These are phyloP conservation scores for Rehmannia glutinosa DNA, from an alignment of 257 asterid species.

Conservation along the genomic window DNA sequence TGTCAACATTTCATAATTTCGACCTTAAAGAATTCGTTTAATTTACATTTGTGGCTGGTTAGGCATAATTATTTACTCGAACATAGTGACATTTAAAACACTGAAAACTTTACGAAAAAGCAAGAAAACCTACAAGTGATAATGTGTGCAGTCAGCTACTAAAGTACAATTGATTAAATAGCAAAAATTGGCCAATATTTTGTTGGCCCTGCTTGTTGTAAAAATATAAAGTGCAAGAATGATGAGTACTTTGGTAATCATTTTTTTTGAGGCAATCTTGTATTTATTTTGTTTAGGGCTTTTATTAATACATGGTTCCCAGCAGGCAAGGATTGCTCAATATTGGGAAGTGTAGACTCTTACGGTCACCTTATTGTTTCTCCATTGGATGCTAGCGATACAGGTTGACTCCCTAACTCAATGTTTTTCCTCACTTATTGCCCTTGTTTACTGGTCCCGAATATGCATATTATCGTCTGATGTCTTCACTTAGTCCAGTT, in stretches of 20 bases:
- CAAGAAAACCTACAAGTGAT: background rate
- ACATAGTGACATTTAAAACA: too few relatives aligned
- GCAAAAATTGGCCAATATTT: background rate
- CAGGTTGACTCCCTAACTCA: slow-evolving; percentile 31
- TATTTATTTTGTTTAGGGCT: background rate
- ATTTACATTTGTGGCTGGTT: background rate
- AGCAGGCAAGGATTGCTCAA: slow-evolving; percentile 51
- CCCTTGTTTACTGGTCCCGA: slow-evolving; percentile 8
- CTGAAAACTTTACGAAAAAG: background rate
- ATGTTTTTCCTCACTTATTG: background rate
- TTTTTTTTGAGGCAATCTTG: background rate
- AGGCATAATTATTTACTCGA: background rate
- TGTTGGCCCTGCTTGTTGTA: background rate
- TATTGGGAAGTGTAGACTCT: slow-evolving; percentile 90
- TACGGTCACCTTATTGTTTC: slow-evolving; percentile 89
- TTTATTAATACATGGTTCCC: background rate
- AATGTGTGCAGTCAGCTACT: background rate
- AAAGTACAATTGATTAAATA: background rate
- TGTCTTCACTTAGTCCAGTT: too few relatives aligned
- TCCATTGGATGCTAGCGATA: slow-evolving; percentile 44
- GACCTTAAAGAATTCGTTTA: too few relatives aligned
- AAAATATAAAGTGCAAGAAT: background rate
- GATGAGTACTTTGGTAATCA: background rate
- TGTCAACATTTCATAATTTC: too few relatives aligned
- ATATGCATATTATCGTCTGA: too few relatives aligned